These are phyloP conservation scores for Emergomyces pasteurianus DNA, from an alignment of 2,329 filamentous ascomycete species.

Conservation along the genomic window DNA sequence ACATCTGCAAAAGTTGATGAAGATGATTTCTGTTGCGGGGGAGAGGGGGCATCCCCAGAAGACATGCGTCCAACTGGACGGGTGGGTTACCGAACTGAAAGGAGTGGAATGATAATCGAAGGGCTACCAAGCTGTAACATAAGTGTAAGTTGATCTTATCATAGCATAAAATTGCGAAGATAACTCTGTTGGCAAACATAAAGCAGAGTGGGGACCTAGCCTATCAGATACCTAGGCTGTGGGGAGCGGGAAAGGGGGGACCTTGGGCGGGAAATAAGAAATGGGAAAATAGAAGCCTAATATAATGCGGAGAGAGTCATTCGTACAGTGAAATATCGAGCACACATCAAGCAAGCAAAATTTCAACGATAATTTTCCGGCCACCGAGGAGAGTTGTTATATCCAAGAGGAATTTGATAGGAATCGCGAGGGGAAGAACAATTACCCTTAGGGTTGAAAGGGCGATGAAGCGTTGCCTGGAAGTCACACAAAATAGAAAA, in stretches of 20 bases:
- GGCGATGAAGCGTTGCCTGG: background rate
- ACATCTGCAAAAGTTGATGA: constrained; percentile 32
- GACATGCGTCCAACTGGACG: constrained; percentile 25
- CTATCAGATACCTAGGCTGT: no score
- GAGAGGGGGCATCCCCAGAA: constrained; percentile 30
- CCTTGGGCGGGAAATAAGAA: no score
- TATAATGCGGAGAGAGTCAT: background rate
- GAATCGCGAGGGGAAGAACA: background rate
- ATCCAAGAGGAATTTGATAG: background rate
- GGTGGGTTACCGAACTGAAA: background rate
- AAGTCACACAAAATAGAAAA: background rate
- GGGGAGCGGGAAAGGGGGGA: no score
- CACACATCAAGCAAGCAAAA: background rate
- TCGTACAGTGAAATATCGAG: background rate
- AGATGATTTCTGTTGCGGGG: constrained; percentile 24
- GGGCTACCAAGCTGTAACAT: background rate
- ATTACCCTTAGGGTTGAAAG: background rate
- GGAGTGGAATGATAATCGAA: background rate
- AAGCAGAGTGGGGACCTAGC: background rate
- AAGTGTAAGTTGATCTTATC: background rate
- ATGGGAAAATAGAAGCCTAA: no score
- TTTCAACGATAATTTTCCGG: background rate
- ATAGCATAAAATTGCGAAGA: background rate
- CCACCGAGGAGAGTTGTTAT: background rate
- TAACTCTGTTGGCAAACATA: background rate